These are phyloP conservation scores for Candida arabinofermentans DNA, from an alignment of 805 yeast genomes.

Conservation along the genomic window DNA sequence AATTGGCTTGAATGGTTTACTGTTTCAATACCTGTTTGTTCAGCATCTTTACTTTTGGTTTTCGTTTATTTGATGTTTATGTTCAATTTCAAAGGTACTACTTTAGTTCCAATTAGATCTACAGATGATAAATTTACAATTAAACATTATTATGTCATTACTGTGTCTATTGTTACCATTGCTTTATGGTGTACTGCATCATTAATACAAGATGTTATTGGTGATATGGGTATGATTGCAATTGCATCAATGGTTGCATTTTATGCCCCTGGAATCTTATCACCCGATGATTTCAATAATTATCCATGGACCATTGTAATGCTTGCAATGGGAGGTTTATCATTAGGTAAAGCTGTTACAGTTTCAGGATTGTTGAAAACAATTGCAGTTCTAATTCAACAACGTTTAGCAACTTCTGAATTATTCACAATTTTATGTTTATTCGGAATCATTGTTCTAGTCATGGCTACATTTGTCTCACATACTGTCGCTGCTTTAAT, in stretches of 20 bases:
- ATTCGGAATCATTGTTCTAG: constrained; percentile 77
- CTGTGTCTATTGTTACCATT: constrained; percentile 69
- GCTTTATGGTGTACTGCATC: constrained; percentile 87
- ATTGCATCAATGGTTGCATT: constrained; percentile 85
- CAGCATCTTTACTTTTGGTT: constrained; percentile 56
- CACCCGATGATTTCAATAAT: constrained; percentile 89
- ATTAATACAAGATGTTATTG: constrained; percentile 65
- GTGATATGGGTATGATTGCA: constrained; percentile 97
- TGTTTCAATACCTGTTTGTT: constrained; percentile 76
- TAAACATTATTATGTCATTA: constrained; percentile 71
- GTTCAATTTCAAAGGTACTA: constrained; percentile 43
- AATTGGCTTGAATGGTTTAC: constrained; percentile 94
- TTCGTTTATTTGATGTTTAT: constrained; percentile 72
- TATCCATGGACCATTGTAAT: constrained; percentile 96
- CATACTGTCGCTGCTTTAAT: constrained; percentile 75
- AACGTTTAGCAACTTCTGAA: constrained; percentile 60
- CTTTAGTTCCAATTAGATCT: constrained; percentile 57
- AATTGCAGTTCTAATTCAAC: constrained; percentile 68
- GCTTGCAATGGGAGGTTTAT: constrained; percentile 97
- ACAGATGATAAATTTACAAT: constrained; percentile 63
- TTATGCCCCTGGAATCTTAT: constrained; percentile 84
- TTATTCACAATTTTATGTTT: constrained; percentile 69
- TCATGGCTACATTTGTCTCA: constrained; percentile 88
- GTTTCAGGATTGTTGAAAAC: constrained; percentile 82
- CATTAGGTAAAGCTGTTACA: constrained; percentile 91